phyloP scores from a whole-genome alignment of 2,329 filamentous ascomycete species.

The Pseudocercospora crystallina region DNA sequence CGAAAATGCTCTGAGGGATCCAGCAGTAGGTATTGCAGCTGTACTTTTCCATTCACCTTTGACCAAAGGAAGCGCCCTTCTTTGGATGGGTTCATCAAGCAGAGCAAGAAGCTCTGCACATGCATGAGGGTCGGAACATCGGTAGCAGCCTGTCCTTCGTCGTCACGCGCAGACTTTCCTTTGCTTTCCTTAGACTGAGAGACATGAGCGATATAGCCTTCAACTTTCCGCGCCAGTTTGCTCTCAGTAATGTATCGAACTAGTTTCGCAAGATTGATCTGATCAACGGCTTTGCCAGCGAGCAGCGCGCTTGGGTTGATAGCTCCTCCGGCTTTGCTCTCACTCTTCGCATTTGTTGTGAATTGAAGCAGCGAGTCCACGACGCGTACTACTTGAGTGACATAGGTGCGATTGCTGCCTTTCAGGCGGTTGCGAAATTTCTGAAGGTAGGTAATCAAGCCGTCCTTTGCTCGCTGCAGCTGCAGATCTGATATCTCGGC shows the following conservation, averaged over 20 bases:
- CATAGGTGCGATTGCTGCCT: slow-evolving; percentile 86
- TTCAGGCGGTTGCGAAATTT: slow-evolving; percentile 87
- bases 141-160: neutral
- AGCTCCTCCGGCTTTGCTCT: slow-evolving; percentile 58
- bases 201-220: slow-evolving; percentile 73
- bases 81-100: slow-evolving; percentile 79
- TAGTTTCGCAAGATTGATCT: slow-evolving; percentile 90
- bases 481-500: slow-evolving; percentile 73
- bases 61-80: slow-evolving; percentile 63
- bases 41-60: slow-evolving; percentile 52
- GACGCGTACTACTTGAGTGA: slow-evolving; percentile 81
- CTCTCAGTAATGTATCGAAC: slow-evolving; percentile 86
- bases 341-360: slow-evolving; percentile 4
- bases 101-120: slow-evolving; percentile 68
- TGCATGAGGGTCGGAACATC: slow-evolving; percentile 58
- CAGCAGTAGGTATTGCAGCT: slow-evolving; percentile 80
- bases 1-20: slow-evolving; percentile 91
- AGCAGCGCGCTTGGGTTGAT: slow-evolving; percentile 72
- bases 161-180: slow-evolving; percentile 12
- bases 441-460: slow-evolving; percentile 79
- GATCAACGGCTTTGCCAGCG: slow-evolving; percentile 81
- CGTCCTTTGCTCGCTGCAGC: slow-evolving; percentile 68
- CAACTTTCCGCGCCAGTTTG: slow-evolving; percentile 90
- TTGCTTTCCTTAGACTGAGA: slow-evolving; percentile 47
- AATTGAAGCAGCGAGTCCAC: slow-evolving; percentile 66